Evolutionary conservation across 1,284 basidiomycete genomes (phyloP), one percentile per base, ranked within the genome.

Genomic region (Ceratobasidium sp.): DNA sequence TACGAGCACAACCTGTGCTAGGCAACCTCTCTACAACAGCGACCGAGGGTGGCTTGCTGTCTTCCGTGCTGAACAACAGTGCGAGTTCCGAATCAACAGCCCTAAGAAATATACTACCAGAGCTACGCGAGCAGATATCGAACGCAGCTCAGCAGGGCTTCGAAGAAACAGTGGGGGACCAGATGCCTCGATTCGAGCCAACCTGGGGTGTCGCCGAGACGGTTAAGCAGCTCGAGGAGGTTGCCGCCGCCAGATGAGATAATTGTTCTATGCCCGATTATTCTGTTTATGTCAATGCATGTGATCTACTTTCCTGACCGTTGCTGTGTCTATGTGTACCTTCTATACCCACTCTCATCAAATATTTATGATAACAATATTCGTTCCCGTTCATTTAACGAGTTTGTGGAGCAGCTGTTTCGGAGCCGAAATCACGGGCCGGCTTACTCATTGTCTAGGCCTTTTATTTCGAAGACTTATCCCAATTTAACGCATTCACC

Each of bases 81-180:
- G 60, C 71, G 15, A 51, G 23, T 23, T 51, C 65, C 15, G 65
- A 67, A 26, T 37, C 65, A 5, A 54, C 26, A 7, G 31, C 31
- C 7, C 31, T 67, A 26, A 51, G 31, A 23, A 35, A 67, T 23
- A 31, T 54, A 31, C 47, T 67, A 3, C 65, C 65, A 3, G 65
- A 54, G 26, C 47, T 74, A 28, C 71, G 71, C 31, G 60, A 64
- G 26, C 71, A 74, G 47, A 53, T 74, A 15, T 74, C 71, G 13
- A 60, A 74, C 33, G 71, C 71, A 37, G 71, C 35, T 13, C 71
- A 74, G 39, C 71, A 74, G 49, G 71, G 71, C 15, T 74, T 74
- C 33, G 71, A 53, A 31, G 60, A 74, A 26, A 20, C 51, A 17
- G n/a, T 28, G 20, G 71, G 71, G 7, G 60, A 74, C 33, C n/a